phyloP scores from a whole-genome alignment of 202 grass and related monocot genomes.

The Panicum virgatum region DNA sequence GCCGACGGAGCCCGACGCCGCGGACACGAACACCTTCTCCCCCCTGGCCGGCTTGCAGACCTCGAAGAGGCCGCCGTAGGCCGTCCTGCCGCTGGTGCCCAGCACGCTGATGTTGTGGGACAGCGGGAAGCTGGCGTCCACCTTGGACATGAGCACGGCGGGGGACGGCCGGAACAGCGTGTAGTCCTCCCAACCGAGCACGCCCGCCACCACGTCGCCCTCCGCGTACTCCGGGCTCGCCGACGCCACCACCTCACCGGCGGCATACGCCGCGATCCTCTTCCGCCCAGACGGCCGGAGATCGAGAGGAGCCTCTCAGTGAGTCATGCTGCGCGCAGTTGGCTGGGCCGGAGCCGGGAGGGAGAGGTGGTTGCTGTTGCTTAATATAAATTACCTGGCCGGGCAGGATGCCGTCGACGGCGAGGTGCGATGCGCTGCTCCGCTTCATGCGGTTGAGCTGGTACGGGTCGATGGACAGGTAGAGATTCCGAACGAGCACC shows the following conservation, averaged over 20 bases:
- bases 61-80: slow-evolving; percentile 65
- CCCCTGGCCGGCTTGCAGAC: slow-evolving; percentile 60
- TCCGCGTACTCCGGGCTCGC: slow-evolving; percentile 40
- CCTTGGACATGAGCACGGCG: slow-evolving; percentile 22
- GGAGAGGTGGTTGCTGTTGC: neutral
- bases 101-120: slow-evolving; percentile 53
- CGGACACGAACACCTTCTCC: slow-evolving; percentile 75
- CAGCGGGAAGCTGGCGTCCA: slow-evolving; percentile 43
- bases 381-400: slow-evolving; percentile 48
- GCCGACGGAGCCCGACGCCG: slow-evolving; percentile 74
- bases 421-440: slow-evolving; percentile 41
- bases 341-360: no score
- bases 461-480: slow-evolving; percentile 68
- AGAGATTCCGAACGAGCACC: slow-evolving; percentile 55
- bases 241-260: slow-evolving; percentile 61
- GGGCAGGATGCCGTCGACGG: slow-evolving; percentile 47
- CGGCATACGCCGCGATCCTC: slow-evolving; percentile 58
- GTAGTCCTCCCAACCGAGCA: slow-evolving; percentile 85
- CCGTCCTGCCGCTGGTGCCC: slow-evolving; percentile 67
- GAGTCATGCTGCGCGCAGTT: neutral
- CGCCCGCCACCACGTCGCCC: slow-evolving; percentile 60
- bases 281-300: neutral
- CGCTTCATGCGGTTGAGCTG: slow-evolving; percentile 77
- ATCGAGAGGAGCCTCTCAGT: neutral
- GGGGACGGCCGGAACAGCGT: slow-evolving; percentile 48